Conservation (phyloP, 2,329 filamentous ascomycete genomes). For the Neurospora sp. region DNA sequence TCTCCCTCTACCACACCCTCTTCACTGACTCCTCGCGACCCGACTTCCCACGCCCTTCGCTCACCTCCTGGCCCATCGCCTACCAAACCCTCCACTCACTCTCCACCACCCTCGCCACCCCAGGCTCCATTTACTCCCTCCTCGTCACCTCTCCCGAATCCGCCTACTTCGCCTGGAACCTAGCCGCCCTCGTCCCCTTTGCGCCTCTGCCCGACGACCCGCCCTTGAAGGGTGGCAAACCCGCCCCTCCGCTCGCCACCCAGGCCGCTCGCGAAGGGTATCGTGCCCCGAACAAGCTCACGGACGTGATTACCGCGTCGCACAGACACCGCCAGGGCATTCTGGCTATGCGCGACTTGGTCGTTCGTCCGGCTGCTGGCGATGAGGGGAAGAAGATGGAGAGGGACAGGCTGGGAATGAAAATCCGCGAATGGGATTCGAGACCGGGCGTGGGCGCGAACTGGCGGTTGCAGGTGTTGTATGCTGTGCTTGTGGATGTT, state of each 20-base stretch:
- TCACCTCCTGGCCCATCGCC: conserved; percentile 48
- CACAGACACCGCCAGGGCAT: conserved; percentile 56
- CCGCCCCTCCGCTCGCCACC: conserved; percentile 47
- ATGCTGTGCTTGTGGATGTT: conserved; percentile 56
- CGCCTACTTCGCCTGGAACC: conserved; percentile 64
- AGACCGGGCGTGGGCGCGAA: conserved; percentile 33
- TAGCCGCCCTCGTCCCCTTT: conserved; percentile 70
- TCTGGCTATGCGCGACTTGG: conserved; percentile 46
- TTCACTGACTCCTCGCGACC: conserved; percentile 58
- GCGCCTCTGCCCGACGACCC: conserved; percentile 35
- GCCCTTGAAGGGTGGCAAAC: conserved; percentile 34
- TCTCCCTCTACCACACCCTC: conserved; percentile 61
- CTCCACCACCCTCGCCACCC: conserved; percentile 27
- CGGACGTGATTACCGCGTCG: conserved; percentile 55
- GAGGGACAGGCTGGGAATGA: conserved; percentile 63
- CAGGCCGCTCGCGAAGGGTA: conserved; percentile 67
- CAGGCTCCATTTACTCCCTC: conserved; percentile 38
- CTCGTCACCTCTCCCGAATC: conserved; percentile 57
- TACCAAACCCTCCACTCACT: conserved; percentile 56
- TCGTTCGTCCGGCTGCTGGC: conserved; percentile 21
- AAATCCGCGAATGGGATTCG: conserved; percentile 61
- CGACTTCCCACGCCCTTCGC: conserved; percentile 45
- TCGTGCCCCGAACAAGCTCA: conserved; percentile 67
- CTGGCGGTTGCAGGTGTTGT: conserved; percentile 65
- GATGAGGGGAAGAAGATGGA: conserved; percentile 36